A percentile compares a stretch with the other conserved stretches of the same genome.
phyloP scores from a whole-genome alignment of 208 protist genomes.

The Crithidia bombi region DNA sequence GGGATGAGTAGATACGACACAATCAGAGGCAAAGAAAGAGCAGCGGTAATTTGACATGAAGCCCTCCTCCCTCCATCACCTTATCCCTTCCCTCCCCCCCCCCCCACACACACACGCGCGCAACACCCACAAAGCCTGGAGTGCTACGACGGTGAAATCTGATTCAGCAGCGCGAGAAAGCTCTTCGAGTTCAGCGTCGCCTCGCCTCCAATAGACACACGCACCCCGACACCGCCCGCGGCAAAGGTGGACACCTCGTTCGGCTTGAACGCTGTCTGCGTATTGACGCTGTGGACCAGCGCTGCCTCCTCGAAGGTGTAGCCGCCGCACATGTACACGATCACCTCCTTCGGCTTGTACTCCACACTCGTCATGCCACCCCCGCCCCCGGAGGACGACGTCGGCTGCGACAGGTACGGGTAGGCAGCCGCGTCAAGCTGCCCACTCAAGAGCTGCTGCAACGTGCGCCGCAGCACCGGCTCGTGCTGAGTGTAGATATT shows the following conservation, averaged over 20 bases:
- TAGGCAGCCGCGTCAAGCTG: constrained; percentile 51
- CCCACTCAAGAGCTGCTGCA: constrained; percentile 79
- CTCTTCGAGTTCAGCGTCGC: constrained; percentile 57
- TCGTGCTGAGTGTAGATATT: constrained; percentile 99
- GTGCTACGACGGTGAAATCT: constrained; percentile 26
- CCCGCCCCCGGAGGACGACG: constrained; percentile 32
- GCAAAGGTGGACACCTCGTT: constrained; percentile 47
- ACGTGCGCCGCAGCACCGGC: constrained; percentile 86
- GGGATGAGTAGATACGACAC: too few relatives aligned
- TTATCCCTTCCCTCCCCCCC: too few relatives aligned
- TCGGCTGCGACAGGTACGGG: constrained; percentile 56
- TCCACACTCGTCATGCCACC: constrained; percentile 17
- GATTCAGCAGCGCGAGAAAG: constrained; percentile 56
- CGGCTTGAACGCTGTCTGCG: constrained; percentile 59
- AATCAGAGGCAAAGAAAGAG: constrained; percentile 2
- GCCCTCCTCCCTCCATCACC: too few relatives aligned
- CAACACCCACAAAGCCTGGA: neutral
- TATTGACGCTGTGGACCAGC: constrained; percentile 75
- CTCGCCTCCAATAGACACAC: constrained; percentile 61
- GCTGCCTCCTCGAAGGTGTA: constrained; percentile 87
- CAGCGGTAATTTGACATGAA: neutral
- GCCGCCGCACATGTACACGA: constrained; percentile 88
- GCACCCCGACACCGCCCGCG: constrained; percentile 35
- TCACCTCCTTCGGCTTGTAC: constrained; percentile 69
- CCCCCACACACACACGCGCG: too few relatives aligned